These are phyloP conservation scores for Purshia tridentata DNA, from an alignment of 306 rosid genomes.

Conservation along the genomic window DNA sequence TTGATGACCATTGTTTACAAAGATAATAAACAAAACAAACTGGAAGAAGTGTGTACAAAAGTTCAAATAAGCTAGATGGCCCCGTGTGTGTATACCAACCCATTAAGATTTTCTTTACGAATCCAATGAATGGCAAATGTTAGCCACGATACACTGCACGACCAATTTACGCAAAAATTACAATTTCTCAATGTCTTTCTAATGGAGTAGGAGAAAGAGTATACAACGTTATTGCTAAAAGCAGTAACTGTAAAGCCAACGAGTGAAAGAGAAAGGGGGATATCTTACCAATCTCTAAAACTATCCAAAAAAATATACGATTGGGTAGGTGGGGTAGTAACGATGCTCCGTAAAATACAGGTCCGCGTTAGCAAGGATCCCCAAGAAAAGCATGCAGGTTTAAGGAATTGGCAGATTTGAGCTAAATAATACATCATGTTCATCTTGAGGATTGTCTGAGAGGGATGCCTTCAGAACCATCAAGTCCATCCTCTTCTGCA, in stretches of 20 bases:
- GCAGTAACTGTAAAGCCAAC: slow-evolving; percentile 34
- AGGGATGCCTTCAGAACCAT: slow-evolving; percentile 79
- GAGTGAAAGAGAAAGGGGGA: slow-evolving; percentile 22
- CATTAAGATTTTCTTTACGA: slow-evolving; percentile 25
- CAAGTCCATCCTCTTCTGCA: slow-evolving; percentile 67
- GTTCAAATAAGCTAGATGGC: too few species aligned
- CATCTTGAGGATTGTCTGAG: slow-evolving; percentile 63
- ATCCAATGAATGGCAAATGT: slow-evolving; percentile 21
- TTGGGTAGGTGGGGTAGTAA: slow-evolving; percentile 19
- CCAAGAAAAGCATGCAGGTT: slow-evolving; percentile 27
- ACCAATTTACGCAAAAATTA: slow-evolving; percentile 56
- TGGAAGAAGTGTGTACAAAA: too few species aligned
- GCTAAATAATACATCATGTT: slow-evolving; percentile 40
- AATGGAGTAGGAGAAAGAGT: slow-evolving; percentile 32
- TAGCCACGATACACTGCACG: slow-evolving; percentile 45
- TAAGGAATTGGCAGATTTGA: slow-evolving; percentile 18
- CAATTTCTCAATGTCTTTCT: slow-evolving; percentile 38
- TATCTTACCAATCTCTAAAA: slow-evolving; percentile 42
- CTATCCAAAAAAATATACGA: slow-evolving; percentile 35
- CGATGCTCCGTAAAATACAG: slow-evolving; percentile 37
- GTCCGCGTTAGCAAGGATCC: slow-evolving; percentile 37
- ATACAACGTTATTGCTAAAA: slow-evolving; percentile 47
- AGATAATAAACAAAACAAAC: too few species aligned
- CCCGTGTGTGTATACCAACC: too few species aligned
- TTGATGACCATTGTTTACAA: too few species aligned